Percentiles rank a stretch among this genome's conserved stretches.
These are phyloP conservation scores for Sequoiadendron giganteum DNA, from an alignment of 75 land plant species.

Conservation along the genomic window DNA sequence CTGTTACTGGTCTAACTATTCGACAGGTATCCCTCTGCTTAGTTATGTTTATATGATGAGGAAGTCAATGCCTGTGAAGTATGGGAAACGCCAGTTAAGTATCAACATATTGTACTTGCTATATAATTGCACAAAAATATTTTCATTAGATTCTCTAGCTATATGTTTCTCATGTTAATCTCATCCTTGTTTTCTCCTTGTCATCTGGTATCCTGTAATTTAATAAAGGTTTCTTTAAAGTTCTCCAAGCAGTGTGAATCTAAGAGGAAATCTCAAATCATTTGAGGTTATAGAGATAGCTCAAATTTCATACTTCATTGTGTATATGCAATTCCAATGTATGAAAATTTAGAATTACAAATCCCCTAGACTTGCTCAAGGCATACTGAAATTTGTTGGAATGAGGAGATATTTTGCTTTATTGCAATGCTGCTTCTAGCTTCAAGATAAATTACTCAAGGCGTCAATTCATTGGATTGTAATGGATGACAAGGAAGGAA, in stretches of 20 bases:
- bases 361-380: neutral
- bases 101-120: neutral
- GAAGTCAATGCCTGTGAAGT: neutral
- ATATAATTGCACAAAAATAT: neutral
- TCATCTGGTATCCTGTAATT: neutral
- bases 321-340: neutral
- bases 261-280: neutral
- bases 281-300: neutral
- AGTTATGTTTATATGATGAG: neutral
- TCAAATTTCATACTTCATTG: neutral
- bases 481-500: neutral
- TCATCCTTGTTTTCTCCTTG: neutral
- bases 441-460: neutral
- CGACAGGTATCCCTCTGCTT: constrained; percentile 55
- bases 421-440: neutral
- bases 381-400: neutral
- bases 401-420: neutral
- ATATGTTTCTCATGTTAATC: neutral
- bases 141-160: neutral
- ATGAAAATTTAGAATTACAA: neutral
- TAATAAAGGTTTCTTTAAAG: neutral
- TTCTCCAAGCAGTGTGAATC: neutral
- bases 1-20: constrained; percentile 43
- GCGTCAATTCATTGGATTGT: neutral
- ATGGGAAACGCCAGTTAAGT: neutral